Conservation (phyloP, 495 filamentous ascomycete genomes). For the Penicillium dipodomyicola region DNA sequence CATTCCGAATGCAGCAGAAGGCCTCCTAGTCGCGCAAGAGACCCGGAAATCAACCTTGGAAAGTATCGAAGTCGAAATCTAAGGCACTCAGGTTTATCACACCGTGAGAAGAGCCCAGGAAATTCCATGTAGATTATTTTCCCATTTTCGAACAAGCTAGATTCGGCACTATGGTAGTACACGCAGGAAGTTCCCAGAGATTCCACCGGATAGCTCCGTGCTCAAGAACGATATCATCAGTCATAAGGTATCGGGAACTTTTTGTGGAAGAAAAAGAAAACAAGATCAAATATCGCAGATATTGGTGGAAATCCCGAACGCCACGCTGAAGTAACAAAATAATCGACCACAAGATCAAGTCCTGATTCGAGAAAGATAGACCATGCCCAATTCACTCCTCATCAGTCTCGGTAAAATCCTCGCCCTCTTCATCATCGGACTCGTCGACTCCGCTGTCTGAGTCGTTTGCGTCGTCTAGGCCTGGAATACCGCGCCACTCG, state of each 20-base stretch:
- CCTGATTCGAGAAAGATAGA: slow-evolving; percentile 3
- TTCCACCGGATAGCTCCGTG: slow-evolving; percentile 10
- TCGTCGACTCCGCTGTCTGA: slow-evolving; percentile 44
- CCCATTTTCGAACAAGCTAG: slow-evolving; percentile 16
- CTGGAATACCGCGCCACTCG: slow-evolving; percentile 75
- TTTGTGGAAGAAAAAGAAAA: slow-evolving; percentile 13
- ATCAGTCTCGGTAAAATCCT: slow-evolving; percentile 40
- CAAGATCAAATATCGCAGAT: slow-evolving; percentile 11
- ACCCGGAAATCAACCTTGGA: slow-evolving; percentile 14
- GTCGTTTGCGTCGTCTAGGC: slow-evolving; percentile 62
- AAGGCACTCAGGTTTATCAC: slow-evolving; percentile 4
- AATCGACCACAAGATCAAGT: slow-evolving; percentile 4
- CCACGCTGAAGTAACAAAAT: slow-evolving; percentile 26
- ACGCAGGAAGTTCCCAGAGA: slow-evolving; percentile 8
- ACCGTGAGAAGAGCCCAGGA: background rate
- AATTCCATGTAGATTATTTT: slow-evolving; percentile 10
- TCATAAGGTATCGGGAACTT: slow-evolving; percentile 26
- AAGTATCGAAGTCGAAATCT: slow-evolving; percentile 37
- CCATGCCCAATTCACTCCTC: slow-evolving; percentile 27
- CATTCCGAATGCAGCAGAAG: slow-evolving; percentile 26
- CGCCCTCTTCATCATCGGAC: slow-evolving; percentile 30
- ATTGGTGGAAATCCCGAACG: slow-evolving; percentile 18
- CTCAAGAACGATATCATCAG: slow-evolving; percentile 20
- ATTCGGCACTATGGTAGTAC: slow-evolving; percentile 8
- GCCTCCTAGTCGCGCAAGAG: slow-evolving; percentile 14